Evolutionary conservation across 345 rosid genomes (phyloP).

Genomic region (Ceriops zippeliana): DNA sequence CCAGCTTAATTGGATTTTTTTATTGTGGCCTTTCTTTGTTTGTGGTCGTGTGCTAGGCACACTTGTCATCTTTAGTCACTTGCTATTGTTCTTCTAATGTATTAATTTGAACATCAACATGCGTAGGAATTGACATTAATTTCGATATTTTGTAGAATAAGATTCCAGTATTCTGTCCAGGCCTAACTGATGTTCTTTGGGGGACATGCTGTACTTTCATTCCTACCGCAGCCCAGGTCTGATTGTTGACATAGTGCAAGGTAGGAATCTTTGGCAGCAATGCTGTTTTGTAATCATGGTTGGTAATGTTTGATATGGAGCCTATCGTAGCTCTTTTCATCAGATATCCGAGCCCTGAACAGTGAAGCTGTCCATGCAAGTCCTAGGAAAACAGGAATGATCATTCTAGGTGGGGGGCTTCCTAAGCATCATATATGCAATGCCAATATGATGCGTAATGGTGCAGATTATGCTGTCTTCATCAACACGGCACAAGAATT

Average conservation of each 20-base stretch:
- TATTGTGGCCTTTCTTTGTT: not conserved
- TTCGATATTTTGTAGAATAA: slow-evolving; percentile 55
- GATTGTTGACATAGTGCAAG: slow-evolving; percentile 65
- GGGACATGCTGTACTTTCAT: slow-evolving; percentile 94
- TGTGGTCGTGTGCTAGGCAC: too few species aligned
- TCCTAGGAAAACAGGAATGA: slow-evolving; percentile 82
- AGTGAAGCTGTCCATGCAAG: slow-evolving; percentile 77
- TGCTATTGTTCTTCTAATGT: not conserved
- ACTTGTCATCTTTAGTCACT: not conserved
- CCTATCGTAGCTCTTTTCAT: slow-evolving; percentile 6
- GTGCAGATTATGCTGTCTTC: slow-evolving; percentile 84
- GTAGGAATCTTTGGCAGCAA: slow-evolving; percentile 28
- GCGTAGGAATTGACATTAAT: not conserved
- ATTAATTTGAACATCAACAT: not conserved
- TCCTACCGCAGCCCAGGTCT: slow-evolving; percentile 62
- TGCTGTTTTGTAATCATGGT: not conserved
- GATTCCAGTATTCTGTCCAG: slow-evolving; percentile 91
- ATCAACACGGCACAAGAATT: slow-evolving; percentile 91
- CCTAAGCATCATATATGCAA: slow-evolving; percentile 97
- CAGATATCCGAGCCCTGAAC: slow-evolving; percentile 81
- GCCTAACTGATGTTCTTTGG: slow-evolving; percentile 89
- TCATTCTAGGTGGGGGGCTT: slow-evolving; percentile 88
- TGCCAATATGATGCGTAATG: slow-evolving; percentile 97
- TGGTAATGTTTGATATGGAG: not conserved
- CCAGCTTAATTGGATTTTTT: not conserved